A percentile compares a stretch with the other conserved stretches of the same genome.
Evolutionary conservation across 495 filamentous ascomycete genomes (phyloP).

Genomic region (Lasiosphaeris hirsuta): DNA sequence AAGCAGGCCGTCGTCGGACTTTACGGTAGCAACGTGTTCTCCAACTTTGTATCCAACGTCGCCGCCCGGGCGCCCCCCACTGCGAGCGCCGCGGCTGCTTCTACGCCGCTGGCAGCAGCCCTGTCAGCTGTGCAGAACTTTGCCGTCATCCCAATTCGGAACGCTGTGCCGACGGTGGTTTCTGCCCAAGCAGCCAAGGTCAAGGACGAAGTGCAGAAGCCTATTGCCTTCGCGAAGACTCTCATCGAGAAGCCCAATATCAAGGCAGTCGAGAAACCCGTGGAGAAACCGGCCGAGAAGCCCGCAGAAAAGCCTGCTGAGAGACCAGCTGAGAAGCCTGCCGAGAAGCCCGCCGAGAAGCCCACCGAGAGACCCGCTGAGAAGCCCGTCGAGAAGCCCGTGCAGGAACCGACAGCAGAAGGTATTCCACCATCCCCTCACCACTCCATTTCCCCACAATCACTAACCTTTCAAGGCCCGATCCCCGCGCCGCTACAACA

Average conservation of each 20-base stretch:
- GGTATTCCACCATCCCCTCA: not conserved
- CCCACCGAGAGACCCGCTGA: not conserved
- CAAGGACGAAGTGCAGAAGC: not conserved
- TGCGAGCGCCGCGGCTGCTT: not conserved
- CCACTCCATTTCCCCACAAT: not conserved
- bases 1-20: slow-evolving; percentile 15
- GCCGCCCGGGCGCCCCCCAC: slow-evolving; percentile 5
- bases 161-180: not conserved
- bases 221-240: not conserved
- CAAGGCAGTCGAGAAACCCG: not conserved
- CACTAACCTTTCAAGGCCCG: not conserved
- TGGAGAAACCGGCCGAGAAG: not conserved
- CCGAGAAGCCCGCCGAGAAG: not conserved
- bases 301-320: not conserved
- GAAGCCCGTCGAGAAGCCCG: not conserved
- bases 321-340: not conserved
- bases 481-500: slow-evolving; percentile 23
- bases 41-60: slow-evolving; percentile 22
- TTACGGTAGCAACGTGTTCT: slow-evolving; percentile 28
- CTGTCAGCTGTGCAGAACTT: not conserved
- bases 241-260: not conserved
- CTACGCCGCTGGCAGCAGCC: not conserved
- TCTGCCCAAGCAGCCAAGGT: not conserved
- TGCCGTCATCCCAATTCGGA: not conserved
- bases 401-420: not conserved